Conservation (phyloP, 495 filamentous ascomycete genomes). For the Tuber calosporum region DNA sequence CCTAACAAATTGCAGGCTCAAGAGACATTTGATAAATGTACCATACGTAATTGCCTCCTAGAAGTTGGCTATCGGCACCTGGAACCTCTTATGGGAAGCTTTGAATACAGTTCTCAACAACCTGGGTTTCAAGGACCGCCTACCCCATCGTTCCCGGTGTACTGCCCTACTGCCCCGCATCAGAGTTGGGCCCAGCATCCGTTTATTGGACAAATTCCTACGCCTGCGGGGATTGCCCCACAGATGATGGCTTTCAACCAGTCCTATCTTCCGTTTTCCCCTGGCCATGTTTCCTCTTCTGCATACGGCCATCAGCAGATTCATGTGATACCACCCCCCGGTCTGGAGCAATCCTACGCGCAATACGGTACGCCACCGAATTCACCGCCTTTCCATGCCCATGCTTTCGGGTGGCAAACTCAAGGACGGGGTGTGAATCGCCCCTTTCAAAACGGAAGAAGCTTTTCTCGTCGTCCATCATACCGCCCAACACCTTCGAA, state of each 20-base stretch:
- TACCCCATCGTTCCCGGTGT: not conserved
- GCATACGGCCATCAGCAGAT: conserved; percentile 1
- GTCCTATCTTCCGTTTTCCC: not conserved
- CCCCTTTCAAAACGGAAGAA: conserved; percentile 13
- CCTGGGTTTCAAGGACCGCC: not conserved
- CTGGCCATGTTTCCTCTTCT: not conserved
- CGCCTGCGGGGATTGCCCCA: not conserved
- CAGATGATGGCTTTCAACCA: not conserved
- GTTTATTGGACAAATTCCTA: not conserved
- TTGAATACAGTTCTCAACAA: not conserved
- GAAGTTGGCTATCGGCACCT: conserved; percentile 33
- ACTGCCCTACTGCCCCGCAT: not conserved
- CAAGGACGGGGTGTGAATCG: conserved; percentile 12
- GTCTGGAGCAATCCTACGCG: not conserved
- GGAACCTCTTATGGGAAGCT: not conserved
- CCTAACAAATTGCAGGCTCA: conserved; percentile 28
- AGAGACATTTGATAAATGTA: conserved; percentile 31
- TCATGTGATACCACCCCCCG: not conserved
- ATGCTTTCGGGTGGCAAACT: conserved; percentile 26
- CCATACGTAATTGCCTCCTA: conserved; percentile 29
- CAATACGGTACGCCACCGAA: conserved; percentile 7
- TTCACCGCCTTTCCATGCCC: conserved; percentile 21
- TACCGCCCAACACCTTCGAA: not conserved
- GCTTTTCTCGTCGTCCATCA: conserved; percentile 9
- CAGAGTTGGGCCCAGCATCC: conserved; percentile 2